phyloP scores from a whole-genome alignment of 208 protist species.

The Leishmania gerbilli region DNA sequence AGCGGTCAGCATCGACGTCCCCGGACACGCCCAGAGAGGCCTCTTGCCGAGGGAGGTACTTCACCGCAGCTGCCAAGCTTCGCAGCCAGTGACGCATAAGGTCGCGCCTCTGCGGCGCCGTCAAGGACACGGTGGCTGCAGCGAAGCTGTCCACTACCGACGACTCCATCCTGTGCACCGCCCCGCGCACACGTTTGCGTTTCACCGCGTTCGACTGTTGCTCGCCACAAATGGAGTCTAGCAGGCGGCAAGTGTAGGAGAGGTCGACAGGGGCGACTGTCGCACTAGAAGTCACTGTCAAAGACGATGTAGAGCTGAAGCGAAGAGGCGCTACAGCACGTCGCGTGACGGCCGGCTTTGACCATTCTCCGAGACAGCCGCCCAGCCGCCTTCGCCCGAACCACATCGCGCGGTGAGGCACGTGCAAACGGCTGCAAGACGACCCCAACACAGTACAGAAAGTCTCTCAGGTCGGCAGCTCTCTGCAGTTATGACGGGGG shows the following conservation, averaged over 20 bases:
- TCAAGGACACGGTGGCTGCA: slow-evolving; percentile 8
- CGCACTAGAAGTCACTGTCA: background rate
- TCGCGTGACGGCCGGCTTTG: background rate
- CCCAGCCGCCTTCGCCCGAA: slow-evolving; percentile 1
- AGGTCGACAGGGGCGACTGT: slow-evolving; percentile 1
- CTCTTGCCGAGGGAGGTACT: slow-evolving; percentile 27
- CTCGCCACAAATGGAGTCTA: slow-evolving; percentile 13
- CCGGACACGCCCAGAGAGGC: background rate
- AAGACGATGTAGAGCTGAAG: background rate
- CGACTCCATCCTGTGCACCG: slow-evolving; percentile 53
- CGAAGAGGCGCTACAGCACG: background rate
- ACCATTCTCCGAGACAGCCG: background rate
- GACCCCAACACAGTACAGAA: background rate
- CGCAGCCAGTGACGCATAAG: slow-evolving; percentile 22
- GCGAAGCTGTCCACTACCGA: slow-evolving; percentile 54
- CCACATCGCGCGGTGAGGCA: background rate
- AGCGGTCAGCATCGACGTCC: slow-evolving; percentile 9
- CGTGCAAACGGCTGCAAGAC: background rate
- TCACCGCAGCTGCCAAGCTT: slow-evolving; percentile 3
- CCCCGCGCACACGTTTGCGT: slow-evolving; percentile 47
- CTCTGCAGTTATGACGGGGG: background rate
- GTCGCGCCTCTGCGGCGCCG: slow-evolving; percentile 6
- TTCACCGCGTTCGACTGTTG: slow-evolving; percentile 19
- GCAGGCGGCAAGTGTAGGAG: slow-evolving; percentile 28
- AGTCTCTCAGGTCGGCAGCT: background rate